Base-by-base conservation (phyloP, 2,329 filamentous ascomycete species). In the Gaeumannomyces sp. region DNA sequence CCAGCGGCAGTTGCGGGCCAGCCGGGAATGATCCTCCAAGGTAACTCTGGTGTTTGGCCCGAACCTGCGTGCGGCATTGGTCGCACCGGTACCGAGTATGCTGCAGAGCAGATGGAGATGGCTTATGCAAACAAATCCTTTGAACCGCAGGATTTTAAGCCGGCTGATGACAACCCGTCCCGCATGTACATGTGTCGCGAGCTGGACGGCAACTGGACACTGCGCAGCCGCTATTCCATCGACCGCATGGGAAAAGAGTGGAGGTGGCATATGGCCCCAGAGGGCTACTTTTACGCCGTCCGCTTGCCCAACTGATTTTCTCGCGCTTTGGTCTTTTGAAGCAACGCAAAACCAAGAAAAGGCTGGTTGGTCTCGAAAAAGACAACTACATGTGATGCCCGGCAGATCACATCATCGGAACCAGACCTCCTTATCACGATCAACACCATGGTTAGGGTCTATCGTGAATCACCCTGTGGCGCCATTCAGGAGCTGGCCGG, bases 171-270 rank as follows among this genome's bases (percentile, higher is more conserved):
- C 68, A 82, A 87, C 73, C 81, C 83, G 56, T 79, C 79, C 59
- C 84, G 85, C 67, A 83, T 85, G 76, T 89, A 88, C 76, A 85
- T 81, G 76, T 80, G 83, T 70, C 82, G 84, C 65, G 85, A 89
- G 75, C 75, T 83, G 69, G 85, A 89, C 73, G 82, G 83, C 62
- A 80, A 82, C 66, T 88, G 82, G 82, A 83, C 81, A 50, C 79
- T 86, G 73, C 81, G 84, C 72, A 85, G 80, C 73, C 83, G 85
- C 38, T 80, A 80, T 73, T 83, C 84, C 64, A 85, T 89, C 73
- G 86, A 89, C 72, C 78, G 80, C 71, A 79, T 86, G 56, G 75
- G 76, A 68, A 72, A 75, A 71, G 77, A 81, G 64, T 81, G 79
- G 69, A 81, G 84, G 64, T 89, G 86, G 86, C 88, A 84, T 71